A percentile compares a stretch with the other conserved stretches of the same genome.
These are phyloP conservation scores for Apiotrichum mycotoxinovorans DNA, from an alignment of 1,284 basidiomycete species.

Conservation along the genomic window DNA sequence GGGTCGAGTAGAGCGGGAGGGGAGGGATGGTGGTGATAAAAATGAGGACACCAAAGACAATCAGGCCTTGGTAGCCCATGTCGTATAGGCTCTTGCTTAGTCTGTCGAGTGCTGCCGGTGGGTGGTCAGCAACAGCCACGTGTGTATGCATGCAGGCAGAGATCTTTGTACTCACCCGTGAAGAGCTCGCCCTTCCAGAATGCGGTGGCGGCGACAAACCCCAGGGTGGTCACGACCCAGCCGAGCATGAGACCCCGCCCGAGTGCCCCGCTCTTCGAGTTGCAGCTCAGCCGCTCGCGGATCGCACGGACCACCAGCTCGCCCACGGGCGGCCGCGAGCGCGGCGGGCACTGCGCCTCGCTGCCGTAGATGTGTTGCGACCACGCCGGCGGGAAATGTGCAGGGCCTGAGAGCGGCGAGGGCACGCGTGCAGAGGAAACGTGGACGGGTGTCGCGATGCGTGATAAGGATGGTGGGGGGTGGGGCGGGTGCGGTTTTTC, in stretches of 20 bases:
- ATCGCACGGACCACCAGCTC: constrained; percentile 5
- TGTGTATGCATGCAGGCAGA: neutral
- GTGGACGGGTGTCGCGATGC: neutral
- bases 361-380: constrained; percentile 2
- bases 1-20: constrained; percentile 54
- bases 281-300: constrained; percentile 10
- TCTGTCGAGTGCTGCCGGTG: constrained; percentile 45
- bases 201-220: constrained; percentile 39
- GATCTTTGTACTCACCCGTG: constrained; percentile 27
- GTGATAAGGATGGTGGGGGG: neutral
- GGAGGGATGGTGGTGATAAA: constrained; percentile 51
- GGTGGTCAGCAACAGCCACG: neutral
- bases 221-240: constrained; percentile 42
- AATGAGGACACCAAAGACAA: constrained; percentile 48
- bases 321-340: constrained; percentile 2
- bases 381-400: constrained; percentile 17
- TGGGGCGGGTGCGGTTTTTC: constrained; percentile 6
- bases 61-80: constrained; percentile 41
- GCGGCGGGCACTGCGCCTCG: constrained; percentile 7
- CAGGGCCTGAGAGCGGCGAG: constrained; percentile 1
- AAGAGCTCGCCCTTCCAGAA: constrained; percentile 47
- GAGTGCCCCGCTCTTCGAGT: constrained; percentile 23
- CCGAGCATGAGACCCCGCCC: constrained; percentile 41
- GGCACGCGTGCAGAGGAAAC: neutral
- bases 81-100: constrained; percentile 39